phyloP scores from a whole-genome alignment of 2,329 filamentous ascomycete genomes.

The Pestalotiopsis fici region DNA sequence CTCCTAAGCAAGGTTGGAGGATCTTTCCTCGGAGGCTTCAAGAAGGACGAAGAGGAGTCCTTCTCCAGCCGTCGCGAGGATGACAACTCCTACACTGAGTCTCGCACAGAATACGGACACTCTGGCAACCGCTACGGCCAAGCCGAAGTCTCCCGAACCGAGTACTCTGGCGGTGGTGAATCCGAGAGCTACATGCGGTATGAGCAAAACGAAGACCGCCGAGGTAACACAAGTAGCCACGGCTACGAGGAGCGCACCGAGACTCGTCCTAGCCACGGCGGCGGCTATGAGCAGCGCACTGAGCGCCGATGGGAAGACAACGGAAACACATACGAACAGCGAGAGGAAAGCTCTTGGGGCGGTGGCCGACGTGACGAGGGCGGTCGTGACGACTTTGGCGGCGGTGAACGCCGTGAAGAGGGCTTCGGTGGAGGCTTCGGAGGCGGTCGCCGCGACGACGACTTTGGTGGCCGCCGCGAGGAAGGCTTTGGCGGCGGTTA shows the following conservation, averaged over 20 bases:
- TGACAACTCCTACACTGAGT: slow-evolving; percentile 61
- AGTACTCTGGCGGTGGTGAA: slow-evolving; percentile 57
- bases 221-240: slow-evolving; percentile 44
- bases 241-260: slow-evolving; percentile 62
- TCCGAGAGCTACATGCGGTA: slow-evolving; percentile 63
- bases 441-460: slow-evolving; percentile 17
- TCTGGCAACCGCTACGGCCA: slow-evolving; percentile 60
- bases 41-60: slow-evolving; percentile 54
- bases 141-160: slow-evolving; percentile 60
- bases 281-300: slow-evolving; percentile 60
- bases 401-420: slow-evolving; percentile 18
- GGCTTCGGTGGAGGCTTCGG: slow-evolving; percentile 2
- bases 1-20: slow-evolving; percentile 70
- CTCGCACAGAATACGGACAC: slow-evolving; percentile 62
- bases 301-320: slow-evolving; percentile 50
- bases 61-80: slow-evolving; percentile 54
- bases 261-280: slow-evolving; percentile 49
- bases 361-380: slow-evolving; percentile 25
- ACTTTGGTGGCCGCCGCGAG: not conserved
- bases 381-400: slow-evolving; percentile 15
- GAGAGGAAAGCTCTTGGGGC: slow-evolving; percentile 17
- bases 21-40: slow-evolving; percentile 65
- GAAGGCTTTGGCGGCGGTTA: not conserved
- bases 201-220: slow-evolving; percentile 53
- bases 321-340: slow-evolving; percentile 27